Conservation (phyloP, 306 rosid species). For the Clitoria ternatea region DNA sequence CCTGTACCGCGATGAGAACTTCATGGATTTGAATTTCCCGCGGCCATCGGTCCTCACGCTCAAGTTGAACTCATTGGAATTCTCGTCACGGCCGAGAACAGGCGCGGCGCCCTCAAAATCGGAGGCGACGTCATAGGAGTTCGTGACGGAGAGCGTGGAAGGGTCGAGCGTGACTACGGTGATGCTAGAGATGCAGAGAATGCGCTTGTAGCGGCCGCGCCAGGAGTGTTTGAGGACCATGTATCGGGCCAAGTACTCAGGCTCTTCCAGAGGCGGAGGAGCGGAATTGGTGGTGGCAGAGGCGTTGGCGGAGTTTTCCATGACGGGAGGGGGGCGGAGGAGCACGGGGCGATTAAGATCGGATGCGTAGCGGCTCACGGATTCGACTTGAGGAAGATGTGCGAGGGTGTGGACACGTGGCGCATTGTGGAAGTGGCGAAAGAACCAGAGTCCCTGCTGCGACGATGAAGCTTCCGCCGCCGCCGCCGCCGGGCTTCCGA, state of each 20-base stretch:
- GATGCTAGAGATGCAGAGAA: conserved; percentile 66
- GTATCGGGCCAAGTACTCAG: conserved; percentile 88
- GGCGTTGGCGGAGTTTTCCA: conserved; percentile 34
- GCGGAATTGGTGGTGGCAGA: conserved; percentile 26
- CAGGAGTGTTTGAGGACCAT: conserved; percentile 89
- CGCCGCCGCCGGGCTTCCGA: conserved; percentile 65
- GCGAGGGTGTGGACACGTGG: conserved; percentile 83
- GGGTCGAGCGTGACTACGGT: conserved; percentile 80
- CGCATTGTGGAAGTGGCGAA: conserved; percentile 65
- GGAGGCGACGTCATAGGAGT: conserved; percentile 64
- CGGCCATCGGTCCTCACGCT: conserved; percentile 92
- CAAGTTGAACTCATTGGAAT: conserved; percentile 70
- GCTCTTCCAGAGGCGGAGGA: conserved; percentile 62
- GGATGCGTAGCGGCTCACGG: conserved; percentile 58
- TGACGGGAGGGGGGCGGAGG: conserved; percentile 22
- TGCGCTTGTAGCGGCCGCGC: conserved; percentile 98
- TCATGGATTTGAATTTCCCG: conserved; percentile 78
- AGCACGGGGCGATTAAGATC: conserved; percentile 43
- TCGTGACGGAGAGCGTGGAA: conserved; percentile 71
- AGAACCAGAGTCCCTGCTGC: conserved; percentile 73
- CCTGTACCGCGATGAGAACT: conserved; percentile 78
- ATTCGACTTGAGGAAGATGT: conserved; percentile 58
- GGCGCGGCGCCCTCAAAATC: conserved; percentile 80
- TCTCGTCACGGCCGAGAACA: conserved; percentile 71
- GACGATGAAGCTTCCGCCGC: conserved; percentile 37